These are phyloP conservation scores for Pseudogymnoascus sp. DNA, from an alignment of 2,329 filamentous ascomycete genomes.

Conservation along the genomic window DNA sequence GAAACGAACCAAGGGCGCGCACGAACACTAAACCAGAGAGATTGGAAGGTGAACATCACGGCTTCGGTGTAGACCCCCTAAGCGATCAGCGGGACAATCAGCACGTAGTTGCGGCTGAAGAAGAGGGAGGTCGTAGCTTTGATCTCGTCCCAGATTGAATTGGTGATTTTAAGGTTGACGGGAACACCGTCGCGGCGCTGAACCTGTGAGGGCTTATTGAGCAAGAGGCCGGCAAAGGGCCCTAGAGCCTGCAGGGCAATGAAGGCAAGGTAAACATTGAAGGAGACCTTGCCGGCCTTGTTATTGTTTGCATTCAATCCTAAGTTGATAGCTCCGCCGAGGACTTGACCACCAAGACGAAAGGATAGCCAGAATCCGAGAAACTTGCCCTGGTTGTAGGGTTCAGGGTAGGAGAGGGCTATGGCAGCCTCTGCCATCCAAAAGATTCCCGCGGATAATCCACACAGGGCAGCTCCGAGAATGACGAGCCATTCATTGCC, in stretches of 20 bases:
- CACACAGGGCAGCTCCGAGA: conserved; percentile 60
- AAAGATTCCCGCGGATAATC: conserved; percentile 54
- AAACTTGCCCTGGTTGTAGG: conserved; percentile 55
- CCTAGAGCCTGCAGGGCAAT: conserved; percentile 61
- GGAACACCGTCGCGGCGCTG: conserved; percentile 56
- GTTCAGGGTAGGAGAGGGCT: conserved; percentile 63
- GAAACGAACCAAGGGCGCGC: conserved; percentile 62
- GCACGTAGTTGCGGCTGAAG: conserved; percentile 51
- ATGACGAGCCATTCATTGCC: conserved; percentile 62
- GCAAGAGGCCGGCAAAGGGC: conserved; percentile 54
- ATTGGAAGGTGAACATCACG: conserved; percentile 63
- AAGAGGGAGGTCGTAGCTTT: conserved; percentile 52
- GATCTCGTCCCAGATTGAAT: conserved; percentile 51
- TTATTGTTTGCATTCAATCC: conserved; percentile 52
- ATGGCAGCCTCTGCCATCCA: conserved; percentile 72
- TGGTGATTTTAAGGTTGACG: conserved; percentile 50
- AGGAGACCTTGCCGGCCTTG: conserved; percentile 57
- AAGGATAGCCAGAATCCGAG: conserved; percentile 61
- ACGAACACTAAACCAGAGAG: conserved; percentile 62
- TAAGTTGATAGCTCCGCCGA: conserved; percentile 65
- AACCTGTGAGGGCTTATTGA: conserved; percentile 54
- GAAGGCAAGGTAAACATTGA: conserved; percentile 61
- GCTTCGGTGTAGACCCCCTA: conserved; percentile 65
- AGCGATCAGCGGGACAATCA: conserved; percentile 60
- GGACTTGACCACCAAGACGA: conserved; percentile 54